These are phyloP conservation scores for Triadica sebifera DNA, from an alignment of 345 rosid genomes.

Conservation along the genomic window DNA sequence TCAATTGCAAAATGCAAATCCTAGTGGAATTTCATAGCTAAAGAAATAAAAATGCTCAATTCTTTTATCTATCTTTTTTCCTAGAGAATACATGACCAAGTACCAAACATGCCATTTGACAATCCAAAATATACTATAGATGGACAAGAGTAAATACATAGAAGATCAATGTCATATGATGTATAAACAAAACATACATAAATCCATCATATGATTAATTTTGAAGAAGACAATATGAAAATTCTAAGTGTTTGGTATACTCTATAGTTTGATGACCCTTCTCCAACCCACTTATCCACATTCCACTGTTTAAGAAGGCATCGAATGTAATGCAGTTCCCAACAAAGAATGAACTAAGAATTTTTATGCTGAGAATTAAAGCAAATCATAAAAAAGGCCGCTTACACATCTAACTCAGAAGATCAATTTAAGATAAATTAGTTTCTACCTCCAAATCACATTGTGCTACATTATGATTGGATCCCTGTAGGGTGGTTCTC, in stretches of 20 bases:
- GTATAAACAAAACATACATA: not conserved
- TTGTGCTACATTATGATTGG: constrained; percentile 17
- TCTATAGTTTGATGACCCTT: not conserved
- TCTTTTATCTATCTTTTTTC: not conserved
- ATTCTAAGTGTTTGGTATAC: not conserved
- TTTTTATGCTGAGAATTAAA: not conserved
- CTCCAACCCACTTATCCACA: not conserved
- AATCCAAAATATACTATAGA: not conserved
- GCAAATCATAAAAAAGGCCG: not conserved
- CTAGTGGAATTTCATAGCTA: constrained; percentile 11
- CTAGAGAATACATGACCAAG: not conserved
- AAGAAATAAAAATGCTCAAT: not conserved
- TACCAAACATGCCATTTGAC: not conserved
- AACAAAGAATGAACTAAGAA: not conserved
- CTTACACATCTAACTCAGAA: not conserved
- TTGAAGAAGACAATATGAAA: not conserved
- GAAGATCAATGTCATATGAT: not conserved
- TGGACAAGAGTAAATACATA: not conserved
- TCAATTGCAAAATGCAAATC: constrained; percentile 26
- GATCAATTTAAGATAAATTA: not conserved
- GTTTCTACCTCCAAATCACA: constrained; percentile 42
- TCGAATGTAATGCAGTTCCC: too few relatives aligned
- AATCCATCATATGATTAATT: too few relatives aligned
- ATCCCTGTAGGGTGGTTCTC: constrained; percentile 9
- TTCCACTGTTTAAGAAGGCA: not conserved